These are phyloP conservation scores for Sclerotiophoma versabilis DNA, from an alignment of 2,329 filamentous ascomycete genomes.

Conservation along the genomic window DNA sequence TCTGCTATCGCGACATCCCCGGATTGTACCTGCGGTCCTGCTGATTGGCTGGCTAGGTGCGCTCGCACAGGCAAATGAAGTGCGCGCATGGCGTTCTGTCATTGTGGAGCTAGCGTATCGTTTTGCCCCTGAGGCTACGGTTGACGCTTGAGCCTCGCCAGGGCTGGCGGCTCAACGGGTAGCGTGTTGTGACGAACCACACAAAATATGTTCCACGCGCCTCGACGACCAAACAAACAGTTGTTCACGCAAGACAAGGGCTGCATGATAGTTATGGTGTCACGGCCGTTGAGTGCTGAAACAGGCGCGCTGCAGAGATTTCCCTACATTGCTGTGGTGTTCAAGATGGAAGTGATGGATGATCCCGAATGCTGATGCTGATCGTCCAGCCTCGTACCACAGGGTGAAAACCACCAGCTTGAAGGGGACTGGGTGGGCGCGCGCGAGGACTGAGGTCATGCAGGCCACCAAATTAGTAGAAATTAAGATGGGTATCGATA, in stretches of 20 bases:
- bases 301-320: no score
- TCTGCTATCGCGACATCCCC: conserved; percentile 5
- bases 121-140: conserved; percentile 9
- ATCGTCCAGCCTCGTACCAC: background rate
- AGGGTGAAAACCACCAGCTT: no score
- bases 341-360: no score
- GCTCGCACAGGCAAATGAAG: conserved; percentile 8
- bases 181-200: conserved; percentile 1
- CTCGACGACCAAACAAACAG: background rate
- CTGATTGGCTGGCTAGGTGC: background rate
- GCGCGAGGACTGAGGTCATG: conserved; percentile 39
- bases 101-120: conserved; percentile 14
- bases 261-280: background rate
- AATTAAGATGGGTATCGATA: conserved; percentile 46
- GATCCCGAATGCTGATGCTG: no score
- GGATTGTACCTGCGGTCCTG: background rate
- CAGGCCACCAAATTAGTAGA: conserved; percentile 44
- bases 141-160: background rate
- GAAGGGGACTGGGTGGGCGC: conserved; percentile 35
- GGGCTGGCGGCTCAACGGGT: conserved; percentile 10
- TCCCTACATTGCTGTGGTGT: no score
- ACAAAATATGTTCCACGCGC: background rate
- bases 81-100: conserved; percentile 5
- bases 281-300: no score
- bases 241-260: background rate